Evolutionary conservation across 192 early-diverging fungal species (phyloP), one percentile per base, ranked within the genome.

Genomic region (Obelidium mucronatum): DNA sequence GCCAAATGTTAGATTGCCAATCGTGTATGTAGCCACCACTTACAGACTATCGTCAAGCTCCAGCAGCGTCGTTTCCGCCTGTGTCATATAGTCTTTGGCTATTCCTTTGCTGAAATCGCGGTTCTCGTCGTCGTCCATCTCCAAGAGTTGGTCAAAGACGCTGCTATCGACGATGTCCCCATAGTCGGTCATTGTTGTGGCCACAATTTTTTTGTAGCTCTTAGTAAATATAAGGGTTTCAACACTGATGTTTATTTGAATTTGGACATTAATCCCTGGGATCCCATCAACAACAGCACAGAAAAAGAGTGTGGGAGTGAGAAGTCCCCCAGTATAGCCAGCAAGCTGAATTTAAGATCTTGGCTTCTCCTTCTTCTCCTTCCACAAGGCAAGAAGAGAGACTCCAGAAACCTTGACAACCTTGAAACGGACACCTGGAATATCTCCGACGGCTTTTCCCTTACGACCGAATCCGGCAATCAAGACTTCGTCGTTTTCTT

Each of bases 341-440:
- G 36, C 28, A 40, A 64, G 35, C 68, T 56, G n/a, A 56, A 64
- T 64, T 80, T 85, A 85, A 40, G 83, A 85, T 80, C 97, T 91
- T 80, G 95, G 95, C 93, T 99, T 99, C 92, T 98, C 98, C 94
- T 99, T 99, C 96, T 99, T 99, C 90, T 99, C 98, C 92, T 98
- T 99, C 91, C 94, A 99, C 86, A 99, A 87, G 81, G 98, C 97
- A 70, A 98, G 88, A 78, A 99, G 96, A 56, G 97, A 94, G 79
- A 99, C 98, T 88, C 97, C 97, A 77, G 98, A 93, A 80, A 99
- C 98, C 92, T 99, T 98, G 87, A 99, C 96, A 80, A 98, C 91
- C 95, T 99, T 99, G 95, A 99, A 99, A 80, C 98, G 97, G 80
- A 98, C 94, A 95, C 98, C 98, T 81, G 98, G 98, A 90, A 98